Evolutionary conservation across 208 protist genomes (phyloP), one percentile per base, ranked within the genome.

Genomic region (Baffinella frigidus): DNA sequence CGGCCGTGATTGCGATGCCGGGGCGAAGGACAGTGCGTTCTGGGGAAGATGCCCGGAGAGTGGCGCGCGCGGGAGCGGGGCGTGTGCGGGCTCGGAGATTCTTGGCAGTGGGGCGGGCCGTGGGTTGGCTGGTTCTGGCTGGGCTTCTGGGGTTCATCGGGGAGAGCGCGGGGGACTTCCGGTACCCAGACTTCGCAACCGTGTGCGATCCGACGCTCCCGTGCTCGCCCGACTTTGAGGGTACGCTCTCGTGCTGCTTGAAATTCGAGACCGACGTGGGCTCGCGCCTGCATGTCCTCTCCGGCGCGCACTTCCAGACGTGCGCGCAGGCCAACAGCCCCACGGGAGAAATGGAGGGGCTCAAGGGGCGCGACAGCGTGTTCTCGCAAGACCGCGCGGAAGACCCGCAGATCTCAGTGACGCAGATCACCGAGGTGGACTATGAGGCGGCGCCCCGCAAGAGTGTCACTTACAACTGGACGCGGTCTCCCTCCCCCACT

Each of bases 381-480:
- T 87, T 87, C 50, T 39, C 20, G 39, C 17, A 87, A 43, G 77
- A 87, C 77, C 45, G 39, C 3, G 77, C 43, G 50, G 44, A 56
- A 10, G 50, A 87, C 77, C 77, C 77, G 14, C 77, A 87, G 77
- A 87, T 87, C 30, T 36, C 10, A 10, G 39, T 87, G 27, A 56
- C 43, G 20, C 77, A 87, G 39, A 20, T 87, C 27, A 45, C 77
- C 9, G 77, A 56, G 35, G 17, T 39, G 39, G 77, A 87, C 39
- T 87, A 87, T n/a, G 77, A 11, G 48, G 77, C 50, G 5, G 45
- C 77, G 11, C 77, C 77, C 24, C 77, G 77, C 2, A 1, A 20
- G 7, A 62, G 41, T 27, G 27, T 87, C 39, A 87, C 43, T 1
- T 87, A 71, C 77, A 87, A 87, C 44, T 87, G 77, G 77, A 77